phyloP scores from a whole-genome alignment of 495 filamentous ascomycete genomes.

The Xylaria palmicola region DNA sequence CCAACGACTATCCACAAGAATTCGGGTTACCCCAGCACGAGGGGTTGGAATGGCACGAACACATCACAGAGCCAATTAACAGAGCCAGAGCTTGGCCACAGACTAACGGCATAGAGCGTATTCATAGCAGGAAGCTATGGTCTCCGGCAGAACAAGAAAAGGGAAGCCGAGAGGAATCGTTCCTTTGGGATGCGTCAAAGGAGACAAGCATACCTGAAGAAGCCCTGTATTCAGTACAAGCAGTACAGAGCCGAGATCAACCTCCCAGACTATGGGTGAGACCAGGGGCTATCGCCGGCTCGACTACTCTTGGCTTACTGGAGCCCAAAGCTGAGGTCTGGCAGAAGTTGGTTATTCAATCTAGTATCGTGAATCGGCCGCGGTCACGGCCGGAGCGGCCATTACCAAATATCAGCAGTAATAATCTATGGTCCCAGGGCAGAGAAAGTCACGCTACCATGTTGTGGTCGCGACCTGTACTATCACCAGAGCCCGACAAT shows the following conservation, averaged over 20 bases:
- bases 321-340: constrained; percentile 1
- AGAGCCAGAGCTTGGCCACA: neutral
- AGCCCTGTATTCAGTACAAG: neutral
- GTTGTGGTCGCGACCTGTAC: constrained; percentile 1
- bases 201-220: neutral
- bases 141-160: neutral
- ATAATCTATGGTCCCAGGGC: neutral
- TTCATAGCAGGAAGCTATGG: neutral
- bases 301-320: constrained; percentile 3
- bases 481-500: neutral
- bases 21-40: constrained; percentile 3
- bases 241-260: neutral
- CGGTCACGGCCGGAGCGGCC: neutral
- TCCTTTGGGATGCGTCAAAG: constrained; percentile 1
- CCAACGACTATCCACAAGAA: neutral
- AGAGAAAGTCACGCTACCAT: neutral
- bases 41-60: neutral
- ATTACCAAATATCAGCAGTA: neutral
- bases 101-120: neutral
- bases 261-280: neutral
- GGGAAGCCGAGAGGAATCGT: neutral
- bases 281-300: neutral
- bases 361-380: neutral
- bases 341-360: constrained; percentile 1
- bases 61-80: neutral